Base-by-base conservation (phyloP, 2,329 filamentous ascomycete species). In the Neospermospora avenae region DNA sequence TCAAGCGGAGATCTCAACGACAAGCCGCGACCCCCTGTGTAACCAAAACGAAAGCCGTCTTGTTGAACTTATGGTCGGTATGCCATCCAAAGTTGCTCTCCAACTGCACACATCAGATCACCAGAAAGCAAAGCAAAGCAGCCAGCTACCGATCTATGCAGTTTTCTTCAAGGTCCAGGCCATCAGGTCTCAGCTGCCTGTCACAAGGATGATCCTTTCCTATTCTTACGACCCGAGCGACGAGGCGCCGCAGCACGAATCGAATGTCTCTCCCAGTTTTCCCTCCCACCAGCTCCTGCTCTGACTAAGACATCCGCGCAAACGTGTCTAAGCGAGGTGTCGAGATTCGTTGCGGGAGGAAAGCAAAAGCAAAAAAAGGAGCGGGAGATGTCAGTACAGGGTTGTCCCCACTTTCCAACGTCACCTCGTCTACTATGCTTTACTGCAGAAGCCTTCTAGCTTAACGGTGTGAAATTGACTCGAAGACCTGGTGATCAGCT, bases 181-280 rank as follows among this genome's bases (percentile, higher is more conserved):
- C 45, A 51, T 34, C 45, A 51, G 46, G 44, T 51, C 55, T 57
- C 55, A 41, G 44, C 31, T 45, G 46, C 54, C 54, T 46, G 28
- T n/a, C 25, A 48, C 54, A 24, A 57, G 54, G 54, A 57, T 57
- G 54, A 57, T 49, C 44, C 44, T 18, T 57, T 45, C 45, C 22
- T 4, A 22, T 49, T 46, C 10, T 18, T 7, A 22, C 20, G 28
- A 22, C 54, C 34, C 54, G 42, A 34, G 42, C 25, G 24, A 35
- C 41, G 24, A 37, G 34, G 18, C 41, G 45, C 35, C 24, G 39
- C 53, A 45, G 31, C 51, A 24, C 11, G 28, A n/a, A n/a, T n/a
- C 41, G 41, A 22, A 45, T 44, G 39, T 44, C 52, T 28, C 39
- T 46, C 53, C 22, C 11, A 8, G n/a, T 25, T 35, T 35, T n/a